Evolutionary conservation across 306 rosid genomes (phyloP).

Genomic region (Quercus cerris): DNA sequence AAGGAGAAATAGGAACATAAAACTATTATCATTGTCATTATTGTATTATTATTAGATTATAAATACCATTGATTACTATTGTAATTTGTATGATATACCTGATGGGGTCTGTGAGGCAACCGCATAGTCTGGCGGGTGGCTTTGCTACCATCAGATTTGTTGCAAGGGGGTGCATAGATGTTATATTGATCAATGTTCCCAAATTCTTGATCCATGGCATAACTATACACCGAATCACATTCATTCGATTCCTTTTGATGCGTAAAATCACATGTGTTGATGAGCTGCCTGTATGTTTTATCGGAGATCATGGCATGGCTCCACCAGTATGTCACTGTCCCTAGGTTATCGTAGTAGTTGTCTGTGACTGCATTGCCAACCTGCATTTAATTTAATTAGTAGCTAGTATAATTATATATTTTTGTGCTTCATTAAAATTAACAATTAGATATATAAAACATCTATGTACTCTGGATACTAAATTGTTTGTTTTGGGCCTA

Average conservation of each 20-base stretch:
- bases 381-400: constrained; percentile 28
- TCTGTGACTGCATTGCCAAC: constrained; percentile 98
- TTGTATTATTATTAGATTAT: background rate
- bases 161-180: constrained; percentile 92
- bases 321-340: constrained; percentile 98
- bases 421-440: too few relatives aligned
- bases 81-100: constrained; percentile 24
- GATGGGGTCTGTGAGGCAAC: constrained; percentile 68
- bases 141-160: constrained; percentile 65
- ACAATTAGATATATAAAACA: too few relatives aligned
- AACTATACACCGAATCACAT: constrained; percentile 75
- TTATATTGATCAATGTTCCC: constrained; percentile 97
- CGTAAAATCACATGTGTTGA: constrained; percentile 74
- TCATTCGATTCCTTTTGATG: constrained; percentile 75
- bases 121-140: constrained; percentile 52
- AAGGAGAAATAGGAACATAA: too few relatives aligned
- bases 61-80: background rate
- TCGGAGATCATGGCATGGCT: constrained; percentile 99
- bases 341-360: constrained; percentile 84
- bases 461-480: too few relatives aligned
- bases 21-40: too few relatives aligned
- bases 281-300: constrained; percentile 69
- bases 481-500: too few relatives aligned
- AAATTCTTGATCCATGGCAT: constrained; percentile 93
- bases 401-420: background rate